Conservation (phyloP, 176 grass and related monocot species). For the Carex littledalei region DNA sequence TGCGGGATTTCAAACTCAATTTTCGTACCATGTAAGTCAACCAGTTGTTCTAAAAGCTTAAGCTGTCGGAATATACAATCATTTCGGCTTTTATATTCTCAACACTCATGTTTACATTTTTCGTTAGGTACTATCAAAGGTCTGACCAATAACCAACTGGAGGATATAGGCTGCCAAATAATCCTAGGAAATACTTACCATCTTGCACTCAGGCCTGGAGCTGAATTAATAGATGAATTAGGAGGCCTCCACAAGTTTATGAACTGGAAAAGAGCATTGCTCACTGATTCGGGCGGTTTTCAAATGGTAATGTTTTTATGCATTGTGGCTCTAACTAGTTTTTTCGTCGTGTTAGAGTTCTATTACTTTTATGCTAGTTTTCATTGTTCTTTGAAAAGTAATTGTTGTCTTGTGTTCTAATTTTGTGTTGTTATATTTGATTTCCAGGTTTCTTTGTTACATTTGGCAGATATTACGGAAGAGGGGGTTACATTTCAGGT, state of each 20-base stretch:
- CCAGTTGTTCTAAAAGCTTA: slow-evolving; percentile 11
- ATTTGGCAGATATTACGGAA: slow-evolving; percentile 98
- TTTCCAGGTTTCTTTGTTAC: slow-evolving; percentile 84
- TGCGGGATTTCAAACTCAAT: neutral
- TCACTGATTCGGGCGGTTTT: slow-evolving; percentile 97
- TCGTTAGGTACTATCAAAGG: slow-evolving; percentile 92
- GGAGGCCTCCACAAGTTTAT: slow-evolving; percentile 98
- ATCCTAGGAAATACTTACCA: slow-evolving; percentile 99
- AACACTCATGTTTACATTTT: neutral
- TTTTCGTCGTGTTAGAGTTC: neutral
- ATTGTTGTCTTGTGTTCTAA: neutral
- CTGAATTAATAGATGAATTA: slow-evolving; percentile 81
- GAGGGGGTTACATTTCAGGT: slow-evolving; percentile 99
- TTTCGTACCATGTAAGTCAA: slow-evolving; percentile 1
- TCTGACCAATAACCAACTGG: slow-evolving; percentile 79
- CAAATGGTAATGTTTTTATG: slow-evolving; percentile 65
- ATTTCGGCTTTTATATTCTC: slow-evolving; percentile 21
- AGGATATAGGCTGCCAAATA: slow-evolving; percentile 91
- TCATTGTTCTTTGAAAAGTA: neutral
- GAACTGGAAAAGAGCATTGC: slow-evolving; percentile 96
- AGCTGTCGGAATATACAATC: slow-evolving; percentile 9
- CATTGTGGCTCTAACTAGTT: neutral
- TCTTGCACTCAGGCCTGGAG: slow-evolving; percentile 84
- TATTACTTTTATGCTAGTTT: neutral
- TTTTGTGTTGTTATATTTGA: neutral